Evolutionary conservation across 2,329 filamentous ascomycete genomes (phyloP).

Genomic region (Zopfia rhizophila): DNA sequence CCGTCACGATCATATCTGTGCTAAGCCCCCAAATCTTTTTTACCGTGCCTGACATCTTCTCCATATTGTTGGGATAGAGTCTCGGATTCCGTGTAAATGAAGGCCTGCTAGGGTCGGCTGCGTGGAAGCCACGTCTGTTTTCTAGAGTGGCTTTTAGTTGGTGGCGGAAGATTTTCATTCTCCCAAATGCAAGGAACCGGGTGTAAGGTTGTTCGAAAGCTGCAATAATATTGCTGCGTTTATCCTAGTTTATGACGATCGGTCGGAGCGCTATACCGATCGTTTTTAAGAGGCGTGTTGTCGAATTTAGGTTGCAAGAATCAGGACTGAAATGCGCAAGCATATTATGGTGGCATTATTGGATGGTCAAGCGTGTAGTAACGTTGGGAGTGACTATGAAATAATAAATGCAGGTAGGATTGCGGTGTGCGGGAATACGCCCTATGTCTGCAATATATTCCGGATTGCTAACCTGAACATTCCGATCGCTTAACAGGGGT

Average conservation of each 20-base stretch:
- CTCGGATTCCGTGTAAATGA: conserved; percentile 10
- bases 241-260: background rate
- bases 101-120: conserved; percentile 4
- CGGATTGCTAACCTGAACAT: no score
- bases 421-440: conserved; percentile 11
- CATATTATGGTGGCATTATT: conserved; percentile 14
- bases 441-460: no score
- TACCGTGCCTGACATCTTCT: conserved; percentile 7
- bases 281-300: background rate
- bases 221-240: conserved; percentile 11
- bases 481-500: no score
- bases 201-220: conserved; percentile 10
- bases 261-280: no score
- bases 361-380: conserved; percentile 12
- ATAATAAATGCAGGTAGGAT: conserved; percentile 16
- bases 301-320: background rate
- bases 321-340: background rate
- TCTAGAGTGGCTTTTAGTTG: conserved; percentile 1
- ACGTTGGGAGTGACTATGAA: conserved; percentile 9
- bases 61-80: conserved; percentile 8
- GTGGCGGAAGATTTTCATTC: conserved; percentile 11
- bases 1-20: background rate
- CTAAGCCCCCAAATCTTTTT: conserved; percentile 8
- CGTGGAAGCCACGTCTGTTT: conserved; percentile 12
- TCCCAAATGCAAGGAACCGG: conserved; percentile 15